Conservation (phyloP, 2,329 filamentous ascomycete species). For the Cadophora gregata region DNA sequence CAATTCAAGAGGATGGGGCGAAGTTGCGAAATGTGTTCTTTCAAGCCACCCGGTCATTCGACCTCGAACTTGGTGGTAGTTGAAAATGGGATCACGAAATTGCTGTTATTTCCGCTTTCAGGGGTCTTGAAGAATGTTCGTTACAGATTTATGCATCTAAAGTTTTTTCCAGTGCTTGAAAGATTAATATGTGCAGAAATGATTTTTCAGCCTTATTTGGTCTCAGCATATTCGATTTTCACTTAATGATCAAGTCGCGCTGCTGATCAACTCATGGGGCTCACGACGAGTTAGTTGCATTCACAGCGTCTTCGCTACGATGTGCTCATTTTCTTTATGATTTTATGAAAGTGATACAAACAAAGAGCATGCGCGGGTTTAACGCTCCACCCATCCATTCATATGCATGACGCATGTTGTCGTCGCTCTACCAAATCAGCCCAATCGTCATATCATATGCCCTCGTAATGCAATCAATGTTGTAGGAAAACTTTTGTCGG, state of each 20-base stretch:
- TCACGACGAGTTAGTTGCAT: neutral
- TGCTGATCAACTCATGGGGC: no score
- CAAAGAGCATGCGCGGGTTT: constrained; percentile 25
- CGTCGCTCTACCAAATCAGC: constrained; percentile 15
- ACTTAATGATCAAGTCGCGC: neutral
- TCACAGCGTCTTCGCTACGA: neutral
- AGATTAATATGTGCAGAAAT: neutral
- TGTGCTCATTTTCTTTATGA: constrained; percentile 31
- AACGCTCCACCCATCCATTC: constrained; percentile 8
- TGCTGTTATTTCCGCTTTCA: constrained; percentile 11
- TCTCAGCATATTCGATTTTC: neutral
- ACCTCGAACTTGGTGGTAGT: neutral
- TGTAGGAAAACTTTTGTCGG: constrained; percentile 32
- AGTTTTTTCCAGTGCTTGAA: neutral
- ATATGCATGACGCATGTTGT: constrained; percentile 16
- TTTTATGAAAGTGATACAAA: constrained; percentile 15
- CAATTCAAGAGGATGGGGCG: constrained; percentile 15
- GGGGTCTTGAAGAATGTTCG: neutral
- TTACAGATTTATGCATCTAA: neutral
- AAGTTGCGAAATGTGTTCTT: constrained; percentile 29
- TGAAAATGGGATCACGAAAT: constrained; percentile 8
- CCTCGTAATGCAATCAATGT: constrained; percentile 35
- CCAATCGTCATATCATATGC: constrained; percentile 38
- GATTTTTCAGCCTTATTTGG: neutral
- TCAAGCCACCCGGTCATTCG: constrained; percentile 16